A percentile compares a stretch with the other conserved stretches of the same genome.
Evolutionary conservation across 169 alveolate genomes (phyloP).

Genomic region (Cryptosporidium bovis): DNA sequence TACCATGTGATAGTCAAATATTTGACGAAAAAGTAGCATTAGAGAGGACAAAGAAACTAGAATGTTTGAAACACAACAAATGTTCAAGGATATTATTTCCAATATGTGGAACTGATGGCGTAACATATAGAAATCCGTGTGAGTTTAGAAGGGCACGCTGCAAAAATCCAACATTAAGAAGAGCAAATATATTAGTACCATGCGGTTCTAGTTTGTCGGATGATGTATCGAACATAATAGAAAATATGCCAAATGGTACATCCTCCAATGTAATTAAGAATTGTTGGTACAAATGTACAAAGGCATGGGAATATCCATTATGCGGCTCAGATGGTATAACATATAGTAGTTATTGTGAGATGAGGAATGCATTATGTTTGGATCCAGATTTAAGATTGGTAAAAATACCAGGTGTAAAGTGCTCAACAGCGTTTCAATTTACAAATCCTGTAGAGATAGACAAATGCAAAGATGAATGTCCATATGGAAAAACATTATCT

Average conservation of each 20-base stretch:
- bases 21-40: conserved; percentile 49
- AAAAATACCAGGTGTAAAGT: conserved; percentile 64
- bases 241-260: conserved; percentile 60
- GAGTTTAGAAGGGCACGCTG: conserved; percentile 65
- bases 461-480: conserved; percentile 47
- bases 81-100: conserved; percentile 42
- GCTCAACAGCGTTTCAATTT: conserved; percentile 56
- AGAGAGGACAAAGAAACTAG: conserved; percentile 31
- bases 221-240: conserved; percentile 31
- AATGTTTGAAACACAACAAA: conserved; percentile 28
- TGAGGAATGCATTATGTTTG: conserved; percentile 69
- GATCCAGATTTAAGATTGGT: conserved; percentile 72
- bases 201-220: conserved; percentile 54
- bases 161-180: conserved; percentile 34
- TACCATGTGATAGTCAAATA: conserved; percentile 71
- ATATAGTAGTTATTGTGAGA: conserved; percentile 71
- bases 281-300: conserved; percentile 72
- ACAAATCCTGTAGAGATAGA: conserved; percentile 57
- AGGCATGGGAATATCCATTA: conserved; percentile 70
- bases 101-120: conserved; percentile 64
- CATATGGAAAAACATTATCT: conserved; percentile 50
- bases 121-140: conserved; percentile 68
- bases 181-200: conserved; percentile 50
- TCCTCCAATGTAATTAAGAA: not conserved
- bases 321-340: conserved; percentile 75